These are phyloP conservation scores for Zasmidium citrigriseum DNA, from an alignment of 2,329 filamentous ascomycete species.

Conservation along the genomic window DNA sequence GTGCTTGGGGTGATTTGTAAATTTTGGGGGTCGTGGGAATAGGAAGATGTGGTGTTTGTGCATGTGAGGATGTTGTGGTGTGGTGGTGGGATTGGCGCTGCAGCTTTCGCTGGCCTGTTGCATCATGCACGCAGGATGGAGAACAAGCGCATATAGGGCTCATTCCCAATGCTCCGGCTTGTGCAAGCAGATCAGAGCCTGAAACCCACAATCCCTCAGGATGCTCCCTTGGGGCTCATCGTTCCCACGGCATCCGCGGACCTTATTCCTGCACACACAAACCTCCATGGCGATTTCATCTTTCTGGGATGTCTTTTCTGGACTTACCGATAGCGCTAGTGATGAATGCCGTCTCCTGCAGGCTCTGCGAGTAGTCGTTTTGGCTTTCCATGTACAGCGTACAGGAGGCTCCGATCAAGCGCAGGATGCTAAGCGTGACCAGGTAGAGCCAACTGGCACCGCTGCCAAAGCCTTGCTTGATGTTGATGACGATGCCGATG, in stretches of 20 bases:
- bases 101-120: too few species aligned
- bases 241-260: neutral
- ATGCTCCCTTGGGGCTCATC: too few species aligned
- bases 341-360: constrained; percentile 28
- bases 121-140: too few species aligned
- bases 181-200: too few species aligned
- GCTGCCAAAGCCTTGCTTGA: constrained; percentile 28
- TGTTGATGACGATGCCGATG: constrained; percentile 20
- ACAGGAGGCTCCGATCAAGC: constrained; percentile 28
- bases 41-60: too few species aligned
- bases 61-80: neutral
- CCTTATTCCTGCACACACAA: too few species aligned
- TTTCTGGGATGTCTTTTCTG: neutral
- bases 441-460: constrained; percentile 30
- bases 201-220: too few species aligned
- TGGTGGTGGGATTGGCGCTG: too few species aligned
- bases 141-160: too few species aligned
- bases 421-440: constrained; percentile 26
- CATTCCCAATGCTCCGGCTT: too few species aligned
- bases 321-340: constrained; percentile 22
- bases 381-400: constrained; percentile 29
- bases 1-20: neutral
- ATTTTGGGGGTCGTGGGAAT: neutral
- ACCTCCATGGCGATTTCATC: neutral
- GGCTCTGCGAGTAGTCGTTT: constrained; percentile 18